A percentile compares a stretch with the other conserved stretches of the same genome.
phyloP scores from a whole-genome alignment of 495 filamentous ascomycete genomes.

The Chaetomium tenue region DNA sequence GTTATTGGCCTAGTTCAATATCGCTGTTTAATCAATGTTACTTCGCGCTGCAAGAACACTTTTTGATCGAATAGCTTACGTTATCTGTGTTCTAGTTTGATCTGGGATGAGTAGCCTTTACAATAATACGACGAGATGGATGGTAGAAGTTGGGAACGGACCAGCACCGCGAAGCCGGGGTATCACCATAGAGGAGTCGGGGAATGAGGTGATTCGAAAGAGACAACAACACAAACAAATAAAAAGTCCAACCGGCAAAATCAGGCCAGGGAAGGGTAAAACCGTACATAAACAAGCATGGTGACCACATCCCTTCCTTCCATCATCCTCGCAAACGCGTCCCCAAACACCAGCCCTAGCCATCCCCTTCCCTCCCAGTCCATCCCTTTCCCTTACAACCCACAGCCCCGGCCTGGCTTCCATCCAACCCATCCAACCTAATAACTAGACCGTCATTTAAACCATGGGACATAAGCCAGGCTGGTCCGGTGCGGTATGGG shows the following conservation, averaged over 20 bases:
- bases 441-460: conserved; percentile 1
- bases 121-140: no score
- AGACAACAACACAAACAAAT: no score
- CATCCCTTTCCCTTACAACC: not conserved
- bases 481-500: conserved; percentile 8
- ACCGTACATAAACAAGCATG: not conserved
- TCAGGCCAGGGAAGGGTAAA: no score
- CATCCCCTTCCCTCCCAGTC: not conserved
- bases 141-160: no score
- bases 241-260: no score
- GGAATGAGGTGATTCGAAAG: no score
- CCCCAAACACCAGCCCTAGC: conserved; percentile 4
- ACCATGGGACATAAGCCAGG: conserved; percentile 10
- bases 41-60: no score
- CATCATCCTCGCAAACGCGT: not conserved
- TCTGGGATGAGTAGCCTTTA: no score
- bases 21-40: not conserved
- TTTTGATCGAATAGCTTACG: no score
- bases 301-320: not conserved
- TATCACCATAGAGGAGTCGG: no score
- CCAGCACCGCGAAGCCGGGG: no score
- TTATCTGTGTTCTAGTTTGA: no score
- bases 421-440: conserved; percentile 1
- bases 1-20: not conserved
- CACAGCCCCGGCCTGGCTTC: not conserved